phyloP scores from a whole-genome alignment of 805 yeast species.

The Diddensiella transvaalensis region DNA sequence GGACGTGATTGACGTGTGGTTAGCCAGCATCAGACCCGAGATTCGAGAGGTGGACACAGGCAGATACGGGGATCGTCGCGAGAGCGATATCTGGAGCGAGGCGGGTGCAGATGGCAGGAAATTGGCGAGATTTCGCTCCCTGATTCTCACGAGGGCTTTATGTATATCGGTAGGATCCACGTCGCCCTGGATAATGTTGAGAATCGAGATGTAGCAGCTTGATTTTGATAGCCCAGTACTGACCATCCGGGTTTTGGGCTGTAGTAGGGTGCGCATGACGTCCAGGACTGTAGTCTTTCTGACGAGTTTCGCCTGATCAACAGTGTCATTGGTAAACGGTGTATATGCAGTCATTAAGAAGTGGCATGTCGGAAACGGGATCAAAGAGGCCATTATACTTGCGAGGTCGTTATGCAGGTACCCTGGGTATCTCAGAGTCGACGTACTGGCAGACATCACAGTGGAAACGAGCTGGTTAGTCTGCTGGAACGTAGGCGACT shows the following conservation, averaged over 20 bases:
- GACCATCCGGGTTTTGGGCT: constrained; percentile 74
- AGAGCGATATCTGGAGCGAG: constrained; percentile 71
- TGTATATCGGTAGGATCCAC: constrained; percentile 66
- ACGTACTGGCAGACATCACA: constrained; percentile 78
- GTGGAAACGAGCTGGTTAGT: constrained; percentile 83
- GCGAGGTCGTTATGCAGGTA: constrained; percentile 84
- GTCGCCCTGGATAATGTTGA: constrained; percentile 67
- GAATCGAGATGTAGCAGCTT: constrained; percentile 60
- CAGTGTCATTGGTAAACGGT: constrained; percentile 67
- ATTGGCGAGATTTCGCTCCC: constrained; percentile 45
- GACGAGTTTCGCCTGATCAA: constrained; percentile 54
- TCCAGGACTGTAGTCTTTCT: constrained; percentile 79
- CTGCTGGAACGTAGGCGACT: constrained; percentile 66
- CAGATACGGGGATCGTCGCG: constrained; percentile 64
- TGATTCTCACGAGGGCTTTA: constrained; percentile 38
- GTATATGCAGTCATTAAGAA: constrained; percentile 69
- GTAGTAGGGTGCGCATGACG: constrained; percentile 74
- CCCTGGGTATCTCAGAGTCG: constrained; percentile 86
- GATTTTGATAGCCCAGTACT: constrained; percentile 40
- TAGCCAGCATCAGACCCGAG: constrained; percentile 80
- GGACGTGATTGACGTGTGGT: constrained; percentile 70
- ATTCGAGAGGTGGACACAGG: constrained; percentile 45
- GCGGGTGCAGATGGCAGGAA: constrained; percentile 88
- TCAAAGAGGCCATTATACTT: constrained; percentile 72
- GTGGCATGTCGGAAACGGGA: constrained; percentile 83